phyloP scores from a whole-genome alignment of 352 stramenopile genomes.

The Globisporangium okanoganense region DNA sequence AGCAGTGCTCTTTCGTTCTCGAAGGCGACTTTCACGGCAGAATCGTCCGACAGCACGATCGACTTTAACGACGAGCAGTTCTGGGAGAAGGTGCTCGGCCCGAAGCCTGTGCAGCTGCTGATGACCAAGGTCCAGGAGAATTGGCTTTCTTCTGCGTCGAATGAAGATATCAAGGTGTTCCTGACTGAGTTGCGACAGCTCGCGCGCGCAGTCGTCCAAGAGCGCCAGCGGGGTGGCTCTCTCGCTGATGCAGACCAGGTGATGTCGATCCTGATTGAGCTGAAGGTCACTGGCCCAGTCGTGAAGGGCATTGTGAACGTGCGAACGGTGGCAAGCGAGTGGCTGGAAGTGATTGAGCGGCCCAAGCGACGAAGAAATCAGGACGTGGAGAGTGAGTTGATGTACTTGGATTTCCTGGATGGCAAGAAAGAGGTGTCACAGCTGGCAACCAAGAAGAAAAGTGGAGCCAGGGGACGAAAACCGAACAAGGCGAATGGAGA shows the following conservation, averaged over 20 bases:
- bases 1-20: constrained; percentile 81
- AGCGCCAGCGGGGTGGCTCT: constrained; percentile 80
- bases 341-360: constrained; percentile 86
- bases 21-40: constrained; percentile 84
- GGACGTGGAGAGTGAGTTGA: constrained; percentile 76
- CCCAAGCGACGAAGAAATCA: constrained; percentile 83
- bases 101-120: constrained; percentile 81
- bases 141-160: constrained; percentile 60
- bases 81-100: constrained; percentile 88
- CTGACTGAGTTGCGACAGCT: constrained; percentile 75
- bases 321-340: constrained; percentile 66
- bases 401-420: constrained; percentile 86
- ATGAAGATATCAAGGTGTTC: constrained; percentile 81
- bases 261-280: constrained; percentile 83
- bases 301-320: constrained; percentile 75
- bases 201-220: constrained; percentile 74
- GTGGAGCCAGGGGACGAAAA: constrained; percentile 26
- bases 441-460: constrained; percentile 37
- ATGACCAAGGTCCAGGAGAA: constrained; percentile 89
- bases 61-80: constrained; percentile 91
- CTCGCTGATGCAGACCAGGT: constrained; percentile 83
- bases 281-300: constrained; percentile 82
- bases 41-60: constrained; percentile 84
- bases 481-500: constrained; percentile 33
- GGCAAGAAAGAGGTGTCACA: constrained; percentile 46